These are phyloP conservation scores for Sordariomycetes sp. DNA, from an alignment of 2,329 filamentous ascomycete genomes.

Conservation along the genomic window DNA sequence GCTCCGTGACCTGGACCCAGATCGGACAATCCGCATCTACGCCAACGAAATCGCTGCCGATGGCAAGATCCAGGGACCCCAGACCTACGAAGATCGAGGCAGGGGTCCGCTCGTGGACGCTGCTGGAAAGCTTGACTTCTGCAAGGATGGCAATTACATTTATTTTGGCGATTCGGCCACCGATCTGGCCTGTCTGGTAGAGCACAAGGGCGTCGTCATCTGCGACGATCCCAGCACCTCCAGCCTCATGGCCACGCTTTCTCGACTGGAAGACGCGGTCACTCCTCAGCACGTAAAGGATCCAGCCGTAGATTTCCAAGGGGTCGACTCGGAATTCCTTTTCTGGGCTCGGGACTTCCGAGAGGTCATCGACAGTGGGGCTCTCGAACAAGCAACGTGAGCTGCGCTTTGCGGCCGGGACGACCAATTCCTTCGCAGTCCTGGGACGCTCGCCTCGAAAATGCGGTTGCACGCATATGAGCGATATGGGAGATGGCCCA, in stretches of 20 bases:
- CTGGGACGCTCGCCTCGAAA: no score
- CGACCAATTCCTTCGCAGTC: no score
- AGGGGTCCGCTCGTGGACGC: constrained; percentile 27
- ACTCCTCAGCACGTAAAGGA: no score
- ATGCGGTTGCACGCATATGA: no score
- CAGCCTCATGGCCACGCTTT: constrained; percentile 25
- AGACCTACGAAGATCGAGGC: constrained; percentile 13
- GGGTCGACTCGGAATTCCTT: no score
- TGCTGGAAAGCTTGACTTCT: constrained; percentile 33
- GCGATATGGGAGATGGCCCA: no score
- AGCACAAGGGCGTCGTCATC: constrained; percentile 35
- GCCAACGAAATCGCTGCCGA: constrained; percentile 32
- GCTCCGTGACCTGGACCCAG: constrained; percentile 21
- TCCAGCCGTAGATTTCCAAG: no score
- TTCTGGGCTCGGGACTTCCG: constrained; percentile 34
- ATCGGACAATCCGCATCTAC: constrained; percentile 24
- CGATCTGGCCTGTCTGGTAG: constrained; percentile 43
- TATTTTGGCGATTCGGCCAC: constrained; percentile 52
- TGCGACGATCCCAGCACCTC: constrained; percentile 21
- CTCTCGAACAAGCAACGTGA: constrained; percentile 9
- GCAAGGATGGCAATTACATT: constrained; percentile 24
- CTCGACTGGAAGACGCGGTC: no score
- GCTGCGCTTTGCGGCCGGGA: no score
- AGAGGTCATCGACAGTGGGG: constrained; percentile 25
- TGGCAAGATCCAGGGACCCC: constrained; percentile 32